phyloP scores from a whole-genome alignment of 768 basidiomycete genomes.

The Clitopilus passeckerianus region DNA sequence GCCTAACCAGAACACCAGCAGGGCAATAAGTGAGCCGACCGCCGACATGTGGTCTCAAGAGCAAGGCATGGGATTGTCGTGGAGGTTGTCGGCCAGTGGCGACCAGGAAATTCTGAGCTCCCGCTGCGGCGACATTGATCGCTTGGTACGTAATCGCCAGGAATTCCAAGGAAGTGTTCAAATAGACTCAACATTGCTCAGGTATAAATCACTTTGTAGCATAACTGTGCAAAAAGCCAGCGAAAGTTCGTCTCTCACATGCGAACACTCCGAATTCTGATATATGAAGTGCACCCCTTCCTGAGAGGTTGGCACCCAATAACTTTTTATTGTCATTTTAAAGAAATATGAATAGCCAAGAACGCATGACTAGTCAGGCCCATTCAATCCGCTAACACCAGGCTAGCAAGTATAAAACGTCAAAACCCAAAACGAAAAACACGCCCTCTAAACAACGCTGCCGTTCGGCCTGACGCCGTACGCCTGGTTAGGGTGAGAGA shows the following conservation, averaged over 20 bases:
- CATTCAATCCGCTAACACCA: slow-evolving; percentile 10
- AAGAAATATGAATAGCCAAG: slow-evolving; percentile 5
- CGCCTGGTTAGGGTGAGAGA: slow-evolving; percentile 10
- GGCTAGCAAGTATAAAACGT: slow-evolving; percentile 11
- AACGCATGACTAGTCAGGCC: slow-evolving; percentile 12
- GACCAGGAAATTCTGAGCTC: background rate
- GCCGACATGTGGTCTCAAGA: slow-evolving; percentile 15
- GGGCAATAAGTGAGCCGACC: slow-evolving; percentile 12
- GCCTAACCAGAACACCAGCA: slow-evolving; percentile 19
- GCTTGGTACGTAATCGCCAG: too few species aligned
- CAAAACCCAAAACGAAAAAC: slow-evolving; percentile 3
- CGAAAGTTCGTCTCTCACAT: too few species aligned
- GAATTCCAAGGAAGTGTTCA: too few species aligned
- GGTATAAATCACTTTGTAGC: too few species aligned
- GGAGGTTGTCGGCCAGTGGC: background rate
- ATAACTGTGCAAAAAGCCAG: too few species aligned
- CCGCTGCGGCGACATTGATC: too few species aligned
- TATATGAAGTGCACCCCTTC: slow-evolving; percentile 7
- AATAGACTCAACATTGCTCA: too few species aligned
- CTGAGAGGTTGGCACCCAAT: slow-evolving; percentile 7
- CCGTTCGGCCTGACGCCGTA: slow-evolving; percentile 12
- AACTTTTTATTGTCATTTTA: slow-evolving; percentile 4
- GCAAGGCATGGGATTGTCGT: background rate
- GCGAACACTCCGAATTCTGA: background rate
- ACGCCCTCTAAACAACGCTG: slow-evolving; percentile 9